A percentile compares a stretch with the other conserved stretches of the same genome.
Conservation (phyloP, 345 rosid species). For the Euclidium syriacum region DNA sequence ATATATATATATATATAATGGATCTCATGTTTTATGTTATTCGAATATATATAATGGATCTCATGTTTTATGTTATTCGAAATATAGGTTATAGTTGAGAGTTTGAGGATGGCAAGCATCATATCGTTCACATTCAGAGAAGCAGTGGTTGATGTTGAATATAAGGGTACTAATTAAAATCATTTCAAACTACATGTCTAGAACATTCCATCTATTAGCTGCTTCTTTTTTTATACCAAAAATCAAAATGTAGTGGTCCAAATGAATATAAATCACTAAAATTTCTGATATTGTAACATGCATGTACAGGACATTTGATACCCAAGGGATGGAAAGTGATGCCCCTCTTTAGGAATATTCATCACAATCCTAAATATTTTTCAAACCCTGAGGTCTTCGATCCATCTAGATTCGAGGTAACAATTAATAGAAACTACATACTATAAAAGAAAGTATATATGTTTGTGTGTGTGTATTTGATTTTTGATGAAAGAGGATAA, state of each 20-base stretch:
- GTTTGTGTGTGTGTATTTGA: not conserved
- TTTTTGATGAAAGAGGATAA: not conserved
- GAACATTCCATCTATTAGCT: constrained; percentile 18
- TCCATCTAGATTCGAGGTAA: constrained; percentile 89
- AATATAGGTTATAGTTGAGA: constrained; percentile 46
- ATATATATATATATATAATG: not conserved
- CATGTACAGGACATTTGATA: constrained; percentile 61
- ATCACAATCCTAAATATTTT: constrained; percentile 71
- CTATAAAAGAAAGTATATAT: not conserved
- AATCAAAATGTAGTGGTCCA: constrained; percentile 26
- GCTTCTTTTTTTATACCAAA: not conserved
- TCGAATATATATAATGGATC: not conserved
- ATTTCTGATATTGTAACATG: constrained; percentile 6
- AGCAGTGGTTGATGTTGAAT: constrained; percentile 82
- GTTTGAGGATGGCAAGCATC: constrained; percentile 83
- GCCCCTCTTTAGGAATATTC: constrained; percentile 96
- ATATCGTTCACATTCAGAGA: constrained; percentile 92
- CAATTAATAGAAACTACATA: not conserved
- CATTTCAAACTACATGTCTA: constrained; percentile 17
- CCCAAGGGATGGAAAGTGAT: constrained; percentile 99
- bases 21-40: not conserved
- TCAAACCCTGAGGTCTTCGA: constrained; percentile 68
- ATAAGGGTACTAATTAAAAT: constrained; percentile 48
- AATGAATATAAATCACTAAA: constrained; percentile 19
- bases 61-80: constrained; percentile 2